Conservation (phyloP, 208 protist species). For the Novymonas esmeraldas region DNA sequence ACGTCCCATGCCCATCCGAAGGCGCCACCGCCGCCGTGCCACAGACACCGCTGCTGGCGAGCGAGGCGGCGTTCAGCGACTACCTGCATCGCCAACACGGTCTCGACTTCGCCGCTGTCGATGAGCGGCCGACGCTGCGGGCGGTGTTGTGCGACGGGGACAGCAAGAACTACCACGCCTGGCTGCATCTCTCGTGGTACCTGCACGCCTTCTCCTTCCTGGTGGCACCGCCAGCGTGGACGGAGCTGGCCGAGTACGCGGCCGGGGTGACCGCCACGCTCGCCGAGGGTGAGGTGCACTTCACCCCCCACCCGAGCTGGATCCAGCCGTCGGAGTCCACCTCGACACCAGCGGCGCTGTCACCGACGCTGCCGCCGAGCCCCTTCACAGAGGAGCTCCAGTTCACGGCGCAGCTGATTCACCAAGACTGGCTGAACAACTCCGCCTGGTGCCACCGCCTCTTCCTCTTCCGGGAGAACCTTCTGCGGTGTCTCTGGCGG, state of each 20-base stretch:
- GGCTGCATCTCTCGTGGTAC: constrained; percentile 79
- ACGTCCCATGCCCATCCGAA: background rate
- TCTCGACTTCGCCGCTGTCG: constrained; percentile 56
- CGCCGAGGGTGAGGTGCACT: background rate
- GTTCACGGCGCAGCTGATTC: constrained; percentile 57
- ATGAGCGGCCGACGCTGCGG: constrained; percentile 54
- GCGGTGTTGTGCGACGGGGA: constrained; percentile 49
- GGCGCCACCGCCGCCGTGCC: background rate
- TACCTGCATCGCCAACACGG: constrained; percentile 41
- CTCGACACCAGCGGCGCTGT: constrained; percentile 1
- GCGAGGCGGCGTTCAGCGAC: constrained; percentile 12
- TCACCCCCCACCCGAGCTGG: constrained; percentile 24
- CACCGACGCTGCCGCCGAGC: constrained; percentile 35
- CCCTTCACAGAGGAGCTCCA: constrained; percentile 51
- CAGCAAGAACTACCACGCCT: constrained; percentile 87
- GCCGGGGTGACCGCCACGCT: background rate
- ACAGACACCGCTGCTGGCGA: background rate
- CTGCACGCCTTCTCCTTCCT: constrained; percentile 70
- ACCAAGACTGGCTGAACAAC: constrained; percentile 76
- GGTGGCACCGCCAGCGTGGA: constrained; percentile 35
- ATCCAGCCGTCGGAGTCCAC: constrained; percentile 4
- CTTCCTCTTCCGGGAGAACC: constrained; percentile 44
- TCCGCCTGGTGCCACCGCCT: constrained; percentile 86
- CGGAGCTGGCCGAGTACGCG: constrained; percentile 13
- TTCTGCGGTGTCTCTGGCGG: constrained; percentile 42